These are phyloP conservation scores for Bondarzewia mesenterica DNA, from an alignment of 1,284 basidiomycete species.

Conservation along the genomic window DNA sequence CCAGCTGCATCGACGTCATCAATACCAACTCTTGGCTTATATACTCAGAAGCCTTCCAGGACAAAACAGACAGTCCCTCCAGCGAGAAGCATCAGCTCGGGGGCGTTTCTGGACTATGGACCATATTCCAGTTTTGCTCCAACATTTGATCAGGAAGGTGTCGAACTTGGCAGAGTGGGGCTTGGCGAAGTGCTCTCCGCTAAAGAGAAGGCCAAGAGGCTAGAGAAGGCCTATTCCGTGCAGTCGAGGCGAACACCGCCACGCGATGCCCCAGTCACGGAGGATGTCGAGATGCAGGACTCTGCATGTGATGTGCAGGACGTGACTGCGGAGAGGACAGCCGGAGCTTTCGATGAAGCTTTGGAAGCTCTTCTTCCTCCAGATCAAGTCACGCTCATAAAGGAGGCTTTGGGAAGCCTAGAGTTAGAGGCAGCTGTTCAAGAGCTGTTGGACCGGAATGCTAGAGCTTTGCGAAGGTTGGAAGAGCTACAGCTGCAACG, in stretches of 20 bases:
- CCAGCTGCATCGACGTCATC: conserved; percentile 7
- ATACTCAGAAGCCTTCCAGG: conserved; percentile 20
- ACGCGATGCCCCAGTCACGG: not conserved
- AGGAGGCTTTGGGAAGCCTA: conserved; percentile 45
- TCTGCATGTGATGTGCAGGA: conserved; percentile 6
- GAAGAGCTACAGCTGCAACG: conserved; percentile 56
- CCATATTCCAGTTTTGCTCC: conserved; percentile 68
- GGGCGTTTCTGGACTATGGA: conserved; percentile 71
- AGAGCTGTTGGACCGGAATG: conserved; percentile 57
- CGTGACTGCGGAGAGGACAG: conserved; percentile 3
- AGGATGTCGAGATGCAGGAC: conserved; percentile 8
- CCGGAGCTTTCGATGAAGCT: conserved; percentile 20
- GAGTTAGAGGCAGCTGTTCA: conserved; percentile 61
- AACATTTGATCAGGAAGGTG: conserved; percentile 63
- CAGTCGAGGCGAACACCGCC: not conserved
- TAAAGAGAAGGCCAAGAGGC: conserved; percentile 20
- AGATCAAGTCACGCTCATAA: conserved; percentile 46
- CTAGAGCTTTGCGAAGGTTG: conserved; percentile 50
- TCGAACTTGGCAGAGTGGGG: conserved; percentile 50
- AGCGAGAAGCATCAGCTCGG: conserved; percentile 48
- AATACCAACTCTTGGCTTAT: conserved; percentile 27
- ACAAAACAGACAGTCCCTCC: conserved; percentile 34
- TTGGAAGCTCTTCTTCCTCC: conserved; percentile 47
- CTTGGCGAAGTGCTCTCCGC: conserved; percentile 50
- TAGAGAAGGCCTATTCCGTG: not conserved